Percentiles rank a stretch among this genome's conserved stretches.
Conservation (phyloP, 2,329 filamentous ascomycete species). For the Cordyceps javanica region DNA sequence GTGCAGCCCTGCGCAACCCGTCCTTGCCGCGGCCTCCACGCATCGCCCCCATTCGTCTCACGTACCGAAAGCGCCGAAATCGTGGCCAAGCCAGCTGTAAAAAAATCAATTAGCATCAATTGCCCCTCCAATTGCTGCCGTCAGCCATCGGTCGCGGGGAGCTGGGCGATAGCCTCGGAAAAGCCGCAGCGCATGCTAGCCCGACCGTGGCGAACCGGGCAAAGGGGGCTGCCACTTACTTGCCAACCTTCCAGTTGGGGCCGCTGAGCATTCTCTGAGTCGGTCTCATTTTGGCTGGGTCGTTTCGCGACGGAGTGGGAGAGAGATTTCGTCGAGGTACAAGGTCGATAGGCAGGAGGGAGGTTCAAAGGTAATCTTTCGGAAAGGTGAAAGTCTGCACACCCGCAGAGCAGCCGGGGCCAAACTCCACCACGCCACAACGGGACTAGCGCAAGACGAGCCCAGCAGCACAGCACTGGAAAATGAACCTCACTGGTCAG, state of each 20-base stretch:
- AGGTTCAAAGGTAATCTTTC: conserved; percentile 14
- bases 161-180: conserved; percentile 15
- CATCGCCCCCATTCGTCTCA: conserved; percentile 21
- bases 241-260: conserved; percentile 26
- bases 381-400: conserved; percentile 20
- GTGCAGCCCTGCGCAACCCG: neutral
- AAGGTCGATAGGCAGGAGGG: conserved; percentile 10
- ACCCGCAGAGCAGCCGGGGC: conserved; percentile 12
- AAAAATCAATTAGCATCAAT: conserved; percentile 20
- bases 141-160: neutral
- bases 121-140: neutral
- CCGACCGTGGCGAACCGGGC: conserved; percentile 7
- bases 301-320: conserved; percentile 8
- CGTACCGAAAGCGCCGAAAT: conserved; percentile 72
- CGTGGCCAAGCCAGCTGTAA: conserved; percentile 59
- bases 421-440: conserved; percentile 10
- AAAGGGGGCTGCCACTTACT: conserved; percentile 26
- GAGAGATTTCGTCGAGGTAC: neutral
- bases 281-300: conserved; percentile 33
- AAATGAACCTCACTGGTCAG: conserved; percentile 12
- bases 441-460: conserved; percentile 3
- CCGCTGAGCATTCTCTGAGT: conserved; percentile 32
- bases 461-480: neutral
- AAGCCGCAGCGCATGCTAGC: conserved; percentile 25
- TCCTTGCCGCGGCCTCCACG: neutral